A percentile compares a stretch with the other conserved stretches of the same genome.
phyloP scores from a whole-genome alignment of 1,284 basidiomycete genomes.

The Ceratobasidium theobromae region DNA sequence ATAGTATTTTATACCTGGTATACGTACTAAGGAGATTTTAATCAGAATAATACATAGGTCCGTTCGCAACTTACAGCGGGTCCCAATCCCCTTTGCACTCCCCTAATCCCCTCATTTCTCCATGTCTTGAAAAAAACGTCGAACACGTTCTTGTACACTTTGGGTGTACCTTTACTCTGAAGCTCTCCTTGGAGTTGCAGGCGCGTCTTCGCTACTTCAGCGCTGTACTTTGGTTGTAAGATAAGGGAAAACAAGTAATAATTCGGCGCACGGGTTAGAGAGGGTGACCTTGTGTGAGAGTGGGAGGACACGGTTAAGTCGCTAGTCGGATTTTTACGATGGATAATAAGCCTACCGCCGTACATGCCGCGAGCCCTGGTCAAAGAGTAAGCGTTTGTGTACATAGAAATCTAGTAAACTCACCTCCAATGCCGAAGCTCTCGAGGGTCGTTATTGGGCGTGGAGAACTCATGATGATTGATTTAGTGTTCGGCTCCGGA shows the following conservation, averaged over 20 bases:
- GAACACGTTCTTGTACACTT: constrained; percentile 85
- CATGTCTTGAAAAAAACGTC: constrained; percentile 91
- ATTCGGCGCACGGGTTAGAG: constrained; percentile 60
- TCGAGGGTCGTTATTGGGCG: constrained; percentile 63
- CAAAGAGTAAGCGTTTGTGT: neutral
- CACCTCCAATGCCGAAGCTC: constrained; percentile 80
- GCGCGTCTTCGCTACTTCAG: constrained; percentile 92
- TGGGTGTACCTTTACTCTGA: constrained; percentile 66
- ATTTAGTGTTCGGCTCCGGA: neutral
- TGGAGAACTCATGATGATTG: constrained; percentile 5
- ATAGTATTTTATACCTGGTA: constrained; percentile 70
- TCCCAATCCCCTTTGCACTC: constrained; percentile 86
- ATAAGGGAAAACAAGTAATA: neutral
- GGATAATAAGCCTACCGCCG: constrained; percentile 60
- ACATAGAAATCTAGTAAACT: neutral
- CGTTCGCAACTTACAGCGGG: constrained; percentile 69
- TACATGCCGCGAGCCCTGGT: constrained; percentile 72
- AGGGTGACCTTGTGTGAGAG: constrained; percentile 64
- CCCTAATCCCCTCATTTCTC: constrained; percentile 85
- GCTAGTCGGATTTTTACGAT: too few relatives aligned
- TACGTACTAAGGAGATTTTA: constrained; percentile 60
- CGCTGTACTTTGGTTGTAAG: constrained; percentile 39
- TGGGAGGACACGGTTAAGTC: neutral
- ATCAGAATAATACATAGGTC: neutral
- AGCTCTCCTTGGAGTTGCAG: constrained; percentile 94